Evolutionary conservation across 805 yeast species (phyloP).

Genomic region (Lipomyces spencermartinsiae): DNA sequence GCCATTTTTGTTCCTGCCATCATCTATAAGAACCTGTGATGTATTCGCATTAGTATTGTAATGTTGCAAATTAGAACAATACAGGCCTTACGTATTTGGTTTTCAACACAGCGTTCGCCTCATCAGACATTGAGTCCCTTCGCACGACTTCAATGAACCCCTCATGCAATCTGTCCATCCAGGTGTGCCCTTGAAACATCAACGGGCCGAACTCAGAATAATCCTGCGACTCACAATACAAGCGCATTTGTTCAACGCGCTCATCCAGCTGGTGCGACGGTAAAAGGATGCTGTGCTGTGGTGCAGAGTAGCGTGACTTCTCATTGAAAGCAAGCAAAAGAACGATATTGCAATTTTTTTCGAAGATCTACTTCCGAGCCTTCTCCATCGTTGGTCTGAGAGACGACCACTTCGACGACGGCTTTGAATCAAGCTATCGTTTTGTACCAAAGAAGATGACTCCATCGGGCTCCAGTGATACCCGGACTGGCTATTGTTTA

Average conservation of each 20-base stretch:
- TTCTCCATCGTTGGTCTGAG: neutral
- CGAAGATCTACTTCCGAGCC: neutral
- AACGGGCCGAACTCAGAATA: neutral
- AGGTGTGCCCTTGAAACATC: neutral
- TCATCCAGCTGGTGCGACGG: neutral
- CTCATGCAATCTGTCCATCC: neutral
- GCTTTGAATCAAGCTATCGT: neutral
- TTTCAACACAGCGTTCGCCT: neutral
- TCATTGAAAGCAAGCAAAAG: neutral
- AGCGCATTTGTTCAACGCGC: neutral
- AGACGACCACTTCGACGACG: neutral
- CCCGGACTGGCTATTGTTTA: neutral
- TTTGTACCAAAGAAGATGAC: neutral
- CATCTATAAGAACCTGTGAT: neutral
- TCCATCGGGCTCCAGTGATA: neutral
- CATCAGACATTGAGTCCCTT: neutral
- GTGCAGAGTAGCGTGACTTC: neutral
- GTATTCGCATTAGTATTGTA: neutral
- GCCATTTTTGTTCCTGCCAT: neutral
- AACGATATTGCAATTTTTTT: neutral
- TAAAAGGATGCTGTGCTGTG: neutral
- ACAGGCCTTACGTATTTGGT: neutral
- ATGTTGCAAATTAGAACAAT: neutral
- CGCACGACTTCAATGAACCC: neutral
- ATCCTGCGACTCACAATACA: neutral